Evolutionary conservation across 2,329 filamentous ascomycete genomes (phyloP).

Genomic region (Colletotrichum lentis): DNA sequence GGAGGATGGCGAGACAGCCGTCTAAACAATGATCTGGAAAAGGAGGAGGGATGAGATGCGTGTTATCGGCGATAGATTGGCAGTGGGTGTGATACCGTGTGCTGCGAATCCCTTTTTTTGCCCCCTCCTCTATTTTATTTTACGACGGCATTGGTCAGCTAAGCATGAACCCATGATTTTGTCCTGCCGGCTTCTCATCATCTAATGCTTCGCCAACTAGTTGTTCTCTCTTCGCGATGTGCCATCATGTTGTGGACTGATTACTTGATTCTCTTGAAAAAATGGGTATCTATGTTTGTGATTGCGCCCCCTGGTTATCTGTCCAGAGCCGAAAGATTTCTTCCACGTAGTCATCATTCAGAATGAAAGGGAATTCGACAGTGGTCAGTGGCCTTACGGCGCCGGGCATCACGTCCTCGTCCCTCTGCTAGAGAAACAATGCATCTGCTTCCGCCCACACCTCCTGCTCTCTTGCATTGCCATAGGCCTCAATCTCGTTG

Average conservation of each 20-base stretch:
- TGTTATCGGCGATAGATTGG: neutral
- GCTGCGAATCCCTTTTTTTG: too few relatives aligned
- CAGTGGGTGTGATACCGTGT: neutral
- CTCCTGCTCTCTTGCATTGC: slow-evolving; percentile 40
- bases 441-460: slow-evolving; percentile 56
- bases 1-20: neutral
- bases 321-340: neutral
- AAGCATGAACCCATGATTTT: slow-evolving; percentile 18
- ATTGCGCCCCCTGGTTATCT: neutral
- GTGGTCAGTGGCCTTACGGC: too few relatives aligned
- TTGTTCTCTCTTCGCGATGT: neutral
- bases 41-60: neutral
- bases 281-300: slow-evolving; percentile 13
- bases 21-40: neutral
- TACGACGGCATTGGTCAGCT: neutral
- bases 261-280: neutral
- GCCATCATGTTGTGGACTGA: too few relatives aligned
- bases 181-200: neutral
- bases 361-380: neutral
- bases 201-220: neutral
- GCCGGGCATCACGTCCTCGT: neutral
- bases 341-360: neutral
- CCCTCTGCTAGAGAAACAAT: slow-evolving; percentile 47
- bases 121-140: neutral
- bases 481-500: slow-evolving; percentile 10